Evolutionary conservation across 2,329 filamentous ascomycete genomes (phyloP).

Genomic region (Pyricularia sp.): DNA sequence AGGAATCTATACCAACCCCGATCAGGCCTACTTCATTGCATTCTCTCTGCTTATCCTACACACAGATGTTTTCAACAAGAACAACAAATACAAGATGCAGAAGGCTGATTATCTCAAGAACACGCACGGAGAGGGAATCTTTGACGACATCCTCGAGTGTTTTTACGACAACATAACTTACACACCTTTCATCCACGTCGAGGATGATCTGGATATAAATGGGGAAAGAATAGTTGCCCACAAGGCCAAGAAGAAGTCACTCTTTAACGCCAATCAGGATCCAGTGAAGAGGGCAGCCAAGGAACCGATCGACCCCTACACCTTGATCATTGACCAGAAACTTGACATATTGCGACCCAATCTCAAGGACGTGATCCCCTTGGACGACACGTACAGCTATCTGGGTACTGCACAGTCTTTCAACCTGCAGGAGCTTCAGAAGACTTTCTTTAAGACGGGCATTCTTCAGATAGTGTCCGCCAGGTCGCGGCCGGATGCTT

Average conservation of each 20-base stretch:
- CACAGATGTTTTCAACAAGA: slow-evolving; percentile 99
- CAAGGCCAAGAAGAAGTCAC: slow-evolving; percentile 60
- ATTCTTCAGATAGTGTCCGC: slow-evolving; percentile 93
- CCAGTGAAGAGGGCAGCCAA: slow-evolving; percentile 55
- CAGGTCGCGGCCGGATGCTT: slow-evolving; percentile 86
- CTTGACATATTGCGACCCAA: slow-evolving; percentile 75
- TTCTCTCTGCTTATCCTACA: slow-evolving; percentile 95
- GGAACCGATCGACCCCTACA: slow-evolving; percentile 92
- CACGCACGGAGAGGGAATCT: slow-evolving; percentile 83
- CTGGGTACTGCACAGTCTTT: slow-evolving; percentile 66
- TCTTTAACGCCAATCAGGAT: slow-evolving; percentile 58
- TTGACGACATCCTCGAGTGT: slow-evolving; percentile 85
- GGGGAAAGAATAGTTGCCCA: slow-evolving; percentile 62
- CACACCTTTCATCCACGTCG: slow-evolving; percentile 95
- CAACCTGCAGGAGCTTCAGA: slow-evolving; percentile 74
- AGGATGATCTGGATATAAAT: slow-evolving; percentile 78
- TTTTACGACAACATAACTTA: slow-evolving; percentile 99
- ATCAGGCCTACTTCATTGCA: slow-evolving; percentile 96
- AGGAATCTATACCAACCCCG: slow-evolving; percentile 81
- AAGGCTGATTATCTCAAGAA: slow-evolving; percentile 94
- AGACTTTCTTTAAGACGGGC: slow-evolving; percentile 83
- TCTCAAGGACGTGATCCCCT: slow-evolving; percentile 81
- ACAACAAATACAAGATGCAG: slow-evolving; percentile 99
- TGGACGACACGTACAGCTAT: slow-evolving; percentile 90
- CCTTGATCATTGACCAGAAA: slow-evolving; percentile 83